Conservation (phyloP, 2,329 filamentous ascomycete species). For the Fusarium sp. region DNA sequence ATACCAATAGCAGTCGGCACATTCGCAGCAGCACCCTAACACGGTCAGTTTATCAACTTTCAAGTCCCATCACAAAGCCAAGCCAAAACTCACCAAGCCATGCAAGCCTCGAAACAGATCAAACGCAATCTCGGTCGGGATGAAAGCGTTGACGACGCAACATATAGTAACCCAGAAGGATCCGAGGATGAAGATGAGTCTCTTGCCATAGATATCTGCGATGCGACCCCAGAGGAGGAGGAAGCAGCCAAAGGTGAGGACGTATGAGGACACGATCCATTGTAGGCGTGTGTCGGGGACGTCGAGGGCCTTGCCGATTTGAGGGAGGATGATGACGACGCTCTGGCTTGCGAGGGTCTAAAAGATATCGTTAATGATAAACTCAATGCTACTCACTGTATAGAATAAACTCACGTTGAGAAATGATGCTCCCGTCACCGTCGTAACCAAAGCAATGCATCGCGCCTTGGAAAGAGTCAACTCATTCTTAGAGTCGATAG, state of each 20-base stretch:
- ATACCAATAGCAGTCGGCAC: conserved; percentile 79
- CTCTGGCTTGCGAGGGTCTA: conserved; percentile 44
- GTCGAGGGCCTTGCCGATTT: conserved; percentile 65
- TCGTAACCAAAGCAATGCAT: conserved; percentile 65
- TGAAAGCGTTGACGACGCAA: conserved; percentile 70
- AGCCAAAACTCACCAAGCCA: conserved; percentile 60
- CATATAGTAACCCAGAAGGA: conserved; percentile 71
- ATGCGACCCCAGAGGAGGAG: conserved; percentile 74
- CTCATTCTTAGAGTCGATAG: conserved; percentile 36
- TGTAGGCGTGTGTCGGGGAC: conserved; percentile 70
- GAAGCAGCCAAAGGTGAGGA: conserved; percentile 74
- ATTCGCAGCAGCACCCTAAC: conserved; percentile 72
- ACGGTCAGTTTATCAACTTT: not conserved
- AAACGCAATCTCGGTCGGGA: conserved; percentile 74
- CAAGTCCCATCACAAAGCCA: not conserved
- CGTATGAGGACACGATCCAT: conserved; percentile 75
- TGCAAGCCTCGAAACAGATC: conserved; percentile 74
- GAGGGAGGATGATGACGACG: conserved; percentile 57
- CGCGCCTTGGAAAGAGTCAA: conserved; percentile 60
- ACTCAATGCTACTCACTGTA: not conserved
- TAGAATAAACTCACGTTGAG: conserved; percentile 56
- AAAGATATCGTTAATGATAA: not conserved
- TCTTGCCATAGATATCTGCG: conserved; percentile 74
- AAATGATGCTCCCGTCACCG: conserved; percentile 66
- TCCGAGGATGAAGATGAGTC: conserved; percentile 71